These are phyloP conservation scores for Raffaelea ambrosiae DNA, from an alignment of 2,329 filamentous ascomycete genomes.

Conservation along the genomic window DNA sequence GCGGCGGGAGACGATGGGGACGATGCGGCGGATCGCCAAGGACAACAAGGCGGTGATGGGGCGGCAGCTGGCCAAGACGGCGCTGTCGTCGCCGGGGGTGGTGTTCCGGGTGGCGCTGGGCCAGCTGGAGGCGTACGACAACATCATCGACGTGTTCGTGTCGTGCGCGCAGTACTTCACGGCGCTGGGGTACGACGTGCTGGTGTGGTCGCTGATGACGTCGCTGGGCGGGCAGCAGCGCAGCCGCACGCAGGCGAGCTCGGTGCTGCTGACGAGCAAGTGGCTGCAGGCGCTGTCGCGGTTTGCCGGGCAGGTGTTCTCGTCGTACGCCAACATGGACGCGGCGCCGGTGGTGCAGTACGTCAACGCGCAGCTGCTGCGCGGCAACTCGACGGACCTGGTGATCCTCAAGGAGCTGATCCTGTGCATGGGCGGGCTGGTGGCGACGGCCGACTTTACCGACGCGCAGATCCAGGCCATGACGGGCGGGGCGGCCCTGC, in stretches of 20 bases:
- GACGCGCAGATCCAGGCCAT: constrained; percentile 82
- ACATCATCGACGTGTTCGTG: constrained; percentile 89
- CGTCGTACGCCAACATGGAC: constrained; percentile 76
- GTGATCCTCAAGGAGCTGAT: constrained; percentile 89
- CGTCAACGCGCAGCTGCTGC: constrained; percentile 72
- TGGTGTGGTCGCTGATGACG: constrained; percentile 87
- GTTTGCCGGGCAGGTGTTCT: constrained; percentile 89
- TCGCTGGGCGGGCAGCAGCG: constrained; percentile 53
- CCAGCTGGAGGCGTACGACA: constrained; percentile 90
- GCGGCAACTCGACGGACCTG: constrained; percentile 80
- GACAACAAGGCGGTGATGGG: constrained; percentile 83
- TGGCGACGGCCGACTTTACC: constrained; percentile 78
- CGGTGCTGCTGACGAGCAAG: constrained; percentile 68
- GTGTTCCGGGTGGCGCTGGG: constrained; percentile 84
- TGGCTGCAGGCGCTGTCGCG: constrained; percentile 85
- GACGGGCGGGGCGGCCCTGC: constrained; percentile 73
- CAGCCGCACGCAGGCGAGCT: constrained; percentile 54
- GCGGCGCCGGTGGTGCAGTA: constrained; percentile 82
- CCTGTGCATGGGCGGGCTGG: constrained; percentile 86
- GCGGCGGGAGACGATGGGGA: constrained; percentile 69
- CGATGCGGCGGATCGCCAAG: constrained; percentile 81
- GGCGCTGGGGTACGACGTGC: constrained; percentile 81
- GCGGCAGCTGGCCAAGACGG: constrained; percentile 82
- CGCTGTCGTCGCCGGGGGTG: constrained; percentile 79
- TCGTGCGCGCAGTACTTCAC: constrained; percentile 94